phyloP scores from a whole-genome alignment of 129 eudicot genomes.

The Arctium lappa region DNA sequence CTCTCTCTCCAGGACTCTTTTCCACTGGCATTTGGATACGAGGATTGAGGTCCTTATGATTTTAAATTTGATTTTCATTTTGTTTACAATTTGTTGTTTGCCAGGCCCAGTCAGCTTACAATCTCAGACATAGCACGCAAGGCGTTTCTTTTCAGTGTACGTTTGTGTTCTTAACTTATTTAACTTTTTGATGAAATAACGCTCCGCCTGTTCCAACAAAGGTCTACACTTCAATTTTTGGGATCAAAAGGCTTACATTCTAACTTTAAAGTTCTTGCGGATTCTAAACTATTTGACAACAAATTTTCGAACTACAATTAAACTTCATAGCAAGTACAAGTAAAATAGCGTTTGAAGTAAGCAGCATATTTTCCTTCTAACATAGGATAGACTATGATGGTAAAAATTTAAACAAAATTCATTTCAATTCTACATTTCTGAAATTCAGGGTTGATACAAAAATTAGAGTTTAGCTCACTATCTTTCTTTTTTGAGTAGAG shows the following conservation, averaged over 20 bases:
- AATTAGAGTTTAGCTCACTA: not conserved
- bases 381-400: not conserved
- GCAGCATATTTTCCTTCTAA: not conserved
- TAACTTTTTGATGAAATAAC: not conserved
- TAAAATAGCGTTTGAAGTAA: not conserved
- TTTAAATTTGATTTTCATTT: not conserved
- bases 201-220: not conserved
- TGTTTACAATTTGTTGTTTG: conserved; percentile 17
- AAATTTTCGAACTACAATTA: not conserved
- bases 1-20: not conserved
- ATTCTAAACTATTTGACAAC: not conserved
- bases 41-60: not conserved
- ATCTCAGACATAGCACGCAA: conserved; percentile 92
- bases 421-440: not conserved
- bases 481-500: not conserved
- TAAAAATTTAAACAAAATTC: conserved; percentile 11
- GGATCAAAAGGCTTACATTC: not conserved
- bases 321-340: not conserved
- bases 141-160: conserved; percentile 95
- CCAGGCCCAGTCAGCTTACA: conserved; percentile 92
- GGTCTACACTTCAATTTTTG: conserved; percentile 2
- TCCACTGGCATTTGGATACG: not conserved
- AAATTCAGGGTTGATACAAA: conserved; percentile 1
- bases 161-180: conserved; percentile 26
- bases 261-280: not conserved